Percentiles rank a stretch among this genome's conserved stretches.
phyloP scores from a whole-genome alignment of 2,329 filamentous ascomycete genomes.

The Fusarium nodosum region DNA sequence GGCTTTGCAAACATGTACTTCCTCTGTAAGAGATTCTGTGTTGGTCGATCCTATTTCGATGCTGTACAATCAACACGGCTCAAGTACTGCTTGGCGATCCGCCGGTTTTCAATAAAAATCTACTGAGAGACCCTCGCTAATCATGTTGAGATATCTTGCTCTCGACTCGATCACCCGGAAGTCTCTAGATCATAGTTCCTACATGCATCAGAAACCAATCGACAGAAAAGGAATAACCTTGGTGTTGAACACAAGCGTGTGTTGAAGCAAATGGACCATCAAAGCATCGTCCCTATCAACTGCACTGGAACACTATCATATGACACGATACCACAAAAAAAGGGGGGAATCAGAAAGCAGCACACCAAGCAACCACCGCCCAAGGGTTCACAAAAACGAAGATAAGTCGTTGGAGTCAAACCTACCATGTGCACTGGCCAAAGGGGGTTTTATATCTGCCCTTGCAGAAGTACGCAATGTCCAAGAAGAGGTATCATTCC shows the following conservation, averaged over 20 bases:
- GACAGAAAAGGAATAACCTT: neutral
- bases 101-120: constrained; percentile 26
- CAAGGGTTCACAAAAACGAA: neutral
- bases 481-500: constrained; percentile 36
- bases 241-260: neutral
- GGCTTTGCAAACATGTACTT: neutral
- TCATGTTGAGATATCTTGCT: neutral
- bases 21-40: neutral
- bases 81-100: constrained; percentile 28
- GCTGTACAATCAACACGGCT: constrained; percentile 16
- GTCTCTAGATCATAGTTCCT: neutral
- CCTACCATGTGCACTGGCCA: constrained; percentile 48
- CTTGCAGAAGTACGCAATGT: constrained; percentile 44
- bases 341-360: neutral
- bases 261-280: neutral
- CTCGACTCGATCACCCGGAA: neutral
- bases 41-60: constrained; percentile 8
- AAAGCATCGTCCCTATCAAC: neutral
- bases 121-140: neutral
- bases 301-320: neutral
- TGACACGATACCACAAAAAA: neutral
- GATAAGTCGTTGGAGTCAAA: neutral
- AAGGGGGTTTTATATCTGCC: constrained; percentile 45
- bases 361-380: neutral
- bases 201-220: neutral